phyloP scores from a whole-genome alignment of 1,139 yeast genomes.

The Scheffersomyces quercinus region DNA sequence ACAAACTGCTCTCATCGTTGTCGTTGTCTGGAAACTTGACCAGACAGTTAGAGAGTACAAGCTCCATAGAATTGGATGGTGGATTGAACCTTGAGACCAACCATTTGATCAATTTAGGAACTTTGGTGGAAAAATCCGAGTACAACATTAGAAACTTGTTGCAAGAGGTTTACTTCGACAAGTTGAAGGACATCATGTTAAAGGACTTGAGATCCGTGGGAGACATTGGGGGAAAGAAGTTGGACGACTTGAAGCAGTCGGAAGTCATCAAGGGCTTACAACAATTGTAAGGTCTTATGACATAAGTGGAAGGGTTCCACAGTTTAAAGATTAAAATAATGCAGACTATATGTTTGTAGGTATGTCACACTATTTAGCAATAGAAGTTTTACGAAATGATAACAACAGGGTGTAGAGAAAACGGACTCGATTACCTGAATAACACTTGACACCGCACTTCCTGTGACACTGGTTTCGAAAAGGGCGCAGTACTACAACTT shows the following conservation, averaged over 20 bases:
- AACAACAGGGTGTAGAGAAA: too few relatives aligned
- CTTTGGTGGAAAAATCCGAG: conserved; percentile 85
- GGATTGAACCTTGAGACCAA: conserved; percentile 49
- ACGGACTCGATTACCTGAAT: too few relatives aligned
- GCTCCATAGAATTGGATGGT: conserved; percentile 37
- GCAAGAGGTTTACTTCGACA: conserved; percentile 94
- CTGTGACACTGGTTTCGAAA: too few relatives aligned
- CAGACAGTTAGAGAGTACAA: conserved; percentile 66
- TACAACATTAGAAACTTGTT: conserved; percentile 81
- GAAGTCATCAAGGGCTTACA: conserved; percentile 54
- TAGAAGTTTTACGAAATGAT: too few relatives aligned
- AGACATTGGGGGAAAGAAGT: conserved; percentile 36
- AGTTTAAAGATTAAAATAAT: too few relatives aligned
- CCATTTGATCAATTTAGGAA: conserved; percentile 84
- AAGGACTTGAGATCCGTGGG: conserved; percentile 65
- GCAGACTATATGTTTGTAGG: too few relatives aligned
- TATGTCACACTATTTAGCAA: too few relatives aligned
- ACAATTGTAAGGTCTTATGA: conserved; percentile 16
- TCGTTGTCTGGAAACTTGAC: conserved; percentile 82
- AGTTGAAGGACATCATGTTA: conserved; percentile 78
- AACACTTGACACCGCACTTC: too few relatives aligned
- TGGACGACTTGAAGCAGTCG: conserved; percentile 45
- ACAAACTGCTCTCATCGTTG: conserved; percentile 30
- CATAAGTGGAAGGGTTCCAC: too few relatives aligned
- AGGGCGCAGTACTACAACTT: too few relatives aligned